Evolutionary conservation across 306 rosid species (phyloP), one percentile per base, ranked within the genome.

Genomic region (Benincasa hispida): DNA sequence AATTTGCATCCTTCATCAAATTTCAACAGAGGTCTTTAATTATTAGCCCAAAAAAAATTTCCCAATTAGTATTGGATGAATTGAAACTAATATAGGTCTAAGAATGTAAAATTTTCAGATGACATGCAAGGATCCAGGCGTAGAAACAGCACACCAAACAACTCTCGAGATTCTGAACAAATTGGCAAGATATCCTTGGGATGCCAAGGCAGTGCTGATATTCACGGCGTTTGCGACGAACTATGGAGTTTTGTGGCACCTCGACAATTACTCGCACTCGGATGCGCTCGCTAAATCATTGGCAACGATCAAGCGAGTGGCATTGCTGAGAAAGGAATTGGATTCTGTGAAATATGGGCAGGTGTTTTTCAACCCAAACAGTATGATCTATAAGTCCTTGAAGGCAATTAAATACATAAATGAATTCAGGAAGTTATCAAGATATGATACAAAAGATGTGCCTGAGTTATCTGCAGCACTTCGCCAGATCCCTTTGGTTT

Each of bases 251-350:
- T 15, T 70, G 57, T 70, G 76, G 76, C 76, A 70, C 15, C 76
- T 70, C 76, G 57, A 70, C 57, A 28, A 70, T 45, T 47, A 70
- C 57, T 70, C 76, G 5, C 57, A 25, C 22, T 47, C 57, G 8
- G 76, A 70, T 27, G 24, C 76, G 41, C 76, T 70, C 4, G 76
- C 76, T 25, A 70, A 70, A 47, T 70, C 76, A 15, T 70, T 70
- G 57, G 76, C 58, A 2, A 70, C 5, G 24, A 27, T 70, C 14
- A 70, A 70, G 25, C 56, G 76, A 70, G 76, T 70, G 22, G 22
- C 8, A 3, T 7, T 15, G 76, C 14, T 70, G 76, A 70, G 35
- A 48, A 70, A 47, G 39, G 76, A 70, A 25, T 15, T 70, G 57
- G 39, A 47, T 6, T 25, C 41, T 45, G 11, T 28, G 25, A 47